Percentiles rank a stretch among this genome's conserved stretches.
Evolutionary conservation across 176 grass and related monocot species (phyloP).

Genomic region (Hordeum vulgare): MorexV3_pseudomolecules_assembly NC_058519.1:164829745-164830244

Average conservation of each 20-base stretch:
- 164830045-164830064: not conserved
- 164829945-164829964: conserved; percentile 85
- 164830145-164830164: conserved; percentile 89
- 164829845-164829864: not conserved
- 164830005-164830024: conserved; percentile 91
- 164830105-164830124: conserved; percentile 21
- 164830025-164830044: conserved; percentile 84
- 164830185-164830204: conserved; percentile 75
- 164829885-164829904: conserved; percentile 21
- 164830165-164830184: conserved; percentile 83
- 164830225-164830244: conserved; percentile 89
- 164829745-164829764: too few relatives aligned
- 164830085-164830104: not conserved
- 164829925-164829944: conserved; percentile 79
- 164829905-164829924: conserved; percentile 63
- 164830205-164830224: conserved; percentile 68
- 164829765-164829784: too few relatives aligned
- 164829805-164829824: not conserved
- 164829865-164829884: not conserved
- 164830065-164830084: conserved; percentile 8
- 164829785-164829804: not conserved
- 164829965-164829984: conserved; percentile 95
- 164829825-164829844: conserved; percentile 12
- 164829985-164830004: conserved; percentile 91
- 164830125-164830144: conserved; percentile 80